Conservation (phyloP, 805 yeast species). For the Groenewaldozyma salmanticensis region DNA sequence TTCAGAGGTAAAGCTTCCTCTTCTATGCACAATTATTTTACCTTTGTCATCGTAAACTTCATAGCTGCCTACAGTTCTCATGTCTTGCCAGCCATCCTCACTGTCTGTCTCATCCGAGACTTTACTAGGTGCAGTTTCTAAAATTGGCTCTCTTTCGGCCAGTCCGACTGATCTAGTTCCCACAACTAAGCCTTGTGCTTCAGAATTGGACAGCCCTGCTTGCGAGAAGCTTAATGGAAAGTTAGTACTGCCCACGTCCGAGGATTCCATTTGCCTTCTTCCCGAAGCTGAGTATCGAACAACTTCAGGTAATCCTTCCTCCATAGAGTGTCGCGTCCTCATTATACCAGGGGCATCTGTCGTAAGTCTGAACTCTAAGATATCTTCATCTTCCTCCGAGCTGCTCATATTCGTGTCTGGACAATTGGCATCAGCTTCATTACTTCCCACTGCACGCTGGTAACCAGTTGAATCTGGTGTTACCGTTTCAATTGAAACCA, state of each 20-base stretch:
- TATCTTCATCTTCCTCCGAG: too few species aligned
- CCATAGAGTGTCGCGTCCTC: constrained; percentile 6
- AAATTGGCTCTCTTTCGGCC: too few species aligned
- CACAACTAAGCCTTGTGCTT: constrained; percentile 15
- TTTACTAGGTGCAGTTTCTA: background rate
- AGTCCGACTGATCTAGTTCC: constrained; percentile 7
- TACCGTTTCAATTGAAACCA: too few species aligned
- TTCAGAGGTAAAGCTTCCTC: constrained; percentile 5
- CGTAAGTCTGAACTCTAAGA: constrained; percentile 30
- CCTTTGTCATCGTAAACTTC: constrained; percentile 75
- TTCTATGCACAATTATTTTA: constrained; percentile 24
- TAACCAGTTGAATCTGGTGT: too few species aligned
- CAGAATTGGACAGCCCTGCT: background rate
- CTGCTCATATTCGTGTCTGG: too few species aligned
- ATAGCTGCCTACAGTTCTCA: constrained; percentile 70
- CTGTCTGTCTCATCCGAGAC: constrained; percentile 15
- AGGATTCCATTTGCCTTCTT: background rate
- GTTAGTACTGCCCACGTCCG: background rate
- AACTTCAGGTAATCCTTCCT: constrained; percentile 14
- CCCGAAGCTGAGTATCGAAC: constrained; percentile 12
- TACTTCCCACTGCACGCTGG: too few species aligned
- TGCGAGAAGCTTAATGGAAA: background rate
- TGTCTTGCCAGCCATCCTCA: constrained; percentile 57
- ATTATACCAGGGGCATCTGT: constrained; percentile 19
- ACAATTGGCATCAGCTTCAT: too few species aligned